These are phyloP conservation scores for Amaranthus hypochondriacus DNA, from an alignment of 148 eudicot species.

Conservation along the genomic window DNA sequence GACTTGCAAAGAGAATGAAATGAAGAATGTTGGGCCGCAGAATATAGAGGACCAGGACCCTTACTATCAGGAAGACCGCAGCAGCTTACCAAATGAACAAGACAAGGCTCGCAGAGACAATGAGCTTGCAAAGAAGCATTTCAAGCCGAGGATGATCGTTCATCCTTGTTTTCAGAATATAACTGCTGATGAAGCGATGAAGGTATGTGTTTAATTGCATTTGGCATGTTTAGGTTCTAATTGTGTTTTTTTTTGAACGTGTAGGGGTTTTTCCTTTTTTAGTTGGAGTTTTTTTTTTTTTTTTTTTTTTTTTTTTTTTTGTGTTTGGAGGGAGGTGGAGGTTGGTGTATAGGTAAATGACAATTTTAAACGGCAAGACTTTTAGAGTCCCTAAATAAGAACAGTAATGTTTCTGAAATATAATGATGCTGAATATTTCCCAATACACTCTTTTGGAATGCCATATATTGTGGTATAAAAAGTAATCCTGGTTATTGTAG, in stretches of 20 bases:
- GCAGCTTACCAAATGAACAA: constrained; percentile 44
- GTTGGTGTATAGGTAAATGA: too few species aligned
- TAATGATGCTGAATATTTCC: too few species aligned
- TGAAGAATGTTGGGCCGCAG: constrained; percentile 53
- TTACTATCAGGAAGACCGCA: constrained; percentile 78
- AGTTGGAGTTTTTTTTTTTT: too few species aligned
- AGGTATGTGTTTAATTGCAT: constrained; percentile 42
- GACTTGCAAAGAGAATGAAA: constrained; percentile 72
- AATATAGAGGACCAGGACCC: constrained; percentile 50
- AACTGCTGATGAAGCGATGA: constrained; percentile 87
- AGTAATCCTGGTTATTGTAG: not conserved
- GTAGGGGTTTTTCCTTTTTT: not conserved
- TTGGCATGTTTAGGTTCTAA: not conserved
- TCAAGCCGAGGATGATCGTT: constrained; percentile 86
- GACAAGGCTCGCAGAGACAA: constrained; percentile 81
- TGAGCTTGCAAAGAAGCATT: constrained; percentile 86
- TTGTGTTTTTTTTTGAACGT: not conserved
- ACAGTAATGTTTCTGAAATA: too few species aligned
- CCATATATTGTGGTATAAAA: not conserved
- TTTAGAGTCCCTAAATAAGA: too few species aligned
- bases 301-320: too few species aligned
- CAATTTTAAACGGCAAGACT: too few species aligned
- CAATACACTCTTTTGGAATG: too few species aligned
- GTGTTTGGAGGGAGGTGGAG: too few species aligned
- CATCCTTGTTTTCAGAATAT: constrained; percentile 94